Base-by-base conservation (phyloP, 495 filamentous ascomycete genomes). In the Podospora anserina region DNA sequence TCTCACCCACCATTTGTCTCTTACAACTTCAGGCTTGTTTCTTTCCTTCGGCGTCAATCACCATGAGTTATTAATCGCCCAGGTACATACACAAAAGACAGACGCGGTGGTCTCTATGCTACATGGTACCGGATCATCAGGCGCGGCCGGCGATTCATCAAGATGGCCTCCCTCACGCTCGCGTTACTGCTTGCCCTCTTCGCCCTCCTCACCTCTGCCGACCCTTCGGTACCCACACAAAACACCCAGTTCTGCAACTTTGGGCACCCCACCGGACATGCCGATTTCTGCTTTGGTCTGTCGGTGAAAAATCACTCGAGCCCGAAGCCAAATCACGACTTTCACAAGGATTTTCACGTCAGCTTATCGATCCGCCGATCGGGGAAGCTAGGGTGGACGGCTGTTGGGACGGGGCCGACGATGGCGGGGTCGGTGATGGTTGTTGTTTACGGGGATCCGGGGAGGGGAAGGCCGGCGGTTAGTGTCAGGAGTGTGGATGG, bases 351-450 rank as follows among this genome's bases (percentile, higher is more conserved):
- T 44, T 28, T 75, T 53, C 74, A 69, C 62, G 19, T 78, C 27
- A 59, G 66, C 23, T 20, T 78, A 7, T 61, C 66, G 11, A 65
- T 78, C 16, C 30, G 61, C 32, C 69, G 74, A 1, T 69, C 66
- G 19, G 66, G 57, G 16, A 16, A 34, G 5, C 65, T 54, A 15
- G 76, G 76, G 30, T 78, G 76, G 76, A 78, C 71, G 4, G 76
- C 76, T 44, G 57, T 78, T 55, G 76, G 76, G 27, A 67, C 74
- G 7, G 76, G 76, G n/a, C 59, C 66, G 19, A 34, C 39, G 1
- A 78, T 78, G 76, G 68, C 66, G 18, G 74, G 71, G 15, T 68
- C 76, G 0, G 53, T 78, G 2, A 78, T 78, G 72, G 71, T 78
- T 61, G 68, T 78, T 32, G 71, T 78, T 56, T 78, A 76, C 32